Evolutionary conservation across 495 filamentous ascomycete genomes (phyloP), one percentile per base, ranked within the genome.

Genomic region (Penicillium turbatum): DNA sequence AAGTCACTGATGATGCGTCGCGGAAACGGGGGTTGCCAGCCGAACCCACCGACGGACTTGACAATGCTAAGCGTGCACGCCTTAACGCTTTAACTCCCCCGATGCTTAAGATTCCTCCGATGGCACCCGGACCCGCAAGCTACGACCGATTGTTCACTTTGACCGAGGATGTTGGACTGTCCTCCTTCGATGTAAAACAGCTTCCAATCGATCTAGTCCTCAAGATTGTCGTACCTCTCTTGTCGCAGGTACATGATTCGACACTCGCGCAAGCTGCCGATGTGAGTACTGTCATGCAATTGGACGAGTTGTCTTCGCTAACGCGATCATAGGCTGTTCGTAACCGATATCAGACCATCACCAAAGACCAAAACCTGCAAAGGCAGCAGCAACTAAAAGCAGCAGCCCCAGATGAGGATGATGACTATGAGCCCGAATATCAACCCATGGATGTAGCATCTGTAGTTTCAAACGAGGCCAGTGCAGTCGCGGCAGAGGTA

Each of bases 361-460:
- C 64, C 24, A 74, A 74, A 38, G 55, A 66, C 55, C 73, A 73
- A 72, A 67, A 57, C 17, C 13, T 57, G 64, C 48, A 66, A 69
- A 56, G 67, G 61, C 49, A 67, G 60, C 51, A 75, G 66, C 57
- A 71, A 70, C 59, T 72, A 67, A 53, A 65, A 64, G 64, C 72
- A 37, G 70, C 77, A 8, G 70, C 66, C 0, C 85, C 84, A n/a
- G 88, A 92, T 6, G 90, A 95, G 15, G 90, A 95, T 12, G 91
- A 92, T 46, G 86, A 91, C 51, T 95, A 95, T 60, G 90, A 95
- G 55, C 90, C 90, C 0, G 86, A 93, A 69, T 92, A 87, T 60
- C 79, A 86, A 49, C 81, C 81, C 0, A 76, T 80, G 42, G 88
- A 91, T 63, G 83, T 87, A 56, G 77, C 82, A 3, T 88, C 89